phyloP scores from a whole-genome alignment of 2,329 filamentous ascomycete species.

The Pseudogymnoascus sp. region DNA sequence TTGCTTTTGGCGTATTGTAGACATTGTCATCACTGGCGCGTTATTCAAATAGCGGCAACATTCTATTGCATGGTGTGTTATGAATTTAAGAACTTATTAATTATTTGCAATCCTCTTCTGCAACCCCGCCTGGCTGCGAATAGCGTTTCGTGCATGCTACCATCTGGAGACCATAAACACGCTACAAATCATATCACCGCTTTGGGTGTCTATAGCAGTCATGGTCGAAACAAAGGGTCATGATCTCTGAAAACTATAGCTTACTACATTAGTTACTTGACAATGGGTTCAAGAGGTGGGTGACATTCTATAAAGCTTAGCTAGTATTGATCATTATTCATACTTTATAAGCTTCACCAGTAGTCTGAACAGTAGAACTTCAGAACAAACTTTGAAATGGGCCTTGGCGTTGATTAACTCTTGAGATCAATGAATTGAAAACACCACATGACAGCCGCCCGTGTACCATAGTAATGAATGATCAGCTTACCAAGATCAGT shows the following conservation, averaged over 20 bases:
- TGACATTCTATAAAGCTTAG: background rate
- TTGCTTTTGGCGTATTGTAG: constrained; percentile 3
- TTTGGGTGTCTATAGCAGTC: background rate
- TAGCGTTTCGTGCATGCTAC: background rate
- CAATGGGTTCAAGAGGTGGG: background rate
- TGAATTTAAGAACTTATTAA: background rate
- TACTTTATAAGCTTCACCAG: background rate
- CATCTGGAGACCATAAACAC: background rate
- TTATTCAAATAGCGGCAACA: background rate
- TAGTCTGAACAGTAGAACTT: background rate
- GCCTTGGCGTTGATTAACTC: background rate
- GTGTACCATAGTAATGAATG: background rate
- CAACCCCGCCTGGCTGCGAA: background rate
- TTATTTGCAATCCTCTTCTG: background rate
- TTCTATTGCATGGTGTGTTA: constrained; percentile 3
- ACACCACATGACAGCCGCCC: background rate
- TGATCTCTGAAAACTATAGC: background rate
- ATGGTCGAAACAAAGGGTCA: background rate
- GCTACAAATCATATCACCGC: background rate
- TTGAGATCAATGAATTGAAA: background rate
- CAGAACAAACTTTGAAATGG: background rate
- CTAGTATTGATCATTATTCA: background rate
- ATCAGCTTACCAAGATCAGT: background rate
- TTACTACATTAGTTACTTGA: background rate
- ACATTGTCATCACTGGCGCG: constrained; percentile 4